These are phyloP conservation scores for Venturiaceae sp. DNA, from an alignment of 2,329 filamentous ascomycete species.

Conservation along the genomic window DNA sequence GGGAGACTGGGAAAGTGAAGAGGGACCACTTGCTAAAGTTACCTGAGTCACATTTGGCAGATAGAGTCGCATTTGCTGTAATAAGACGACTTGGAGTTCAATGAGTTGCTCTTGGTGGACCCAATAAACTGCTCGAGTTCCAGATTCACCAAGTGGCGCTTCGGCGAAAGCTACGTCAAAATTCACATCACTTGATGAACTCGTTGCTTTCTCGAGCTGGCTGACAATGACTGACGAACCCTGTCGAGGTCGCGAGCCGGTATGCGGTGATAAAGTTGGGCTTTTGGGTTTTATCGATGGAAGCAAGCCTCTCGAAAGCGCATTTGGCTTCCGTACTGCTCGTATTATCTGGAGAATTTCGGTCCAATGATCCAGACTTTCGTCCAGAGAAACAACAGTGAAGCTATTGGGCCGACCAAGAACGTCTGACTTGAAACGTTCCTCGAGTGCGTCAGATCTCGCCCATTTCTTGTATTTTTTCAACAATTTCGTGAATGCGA, in stretches of 20 bases:
- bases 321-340: neutral
- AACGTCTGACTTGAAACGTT: conserved; percentile 57
- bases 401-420: conserved; percentile 61
- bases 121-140: conserved; percentile 42
- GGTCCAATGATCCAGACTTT: conserved; percentile 39
- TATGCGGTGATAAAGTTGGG: neutral
- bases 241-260: neutral
- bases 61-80: conserved; percentile 37
- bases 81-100: conserved; percentile 41
- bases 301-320: neutral
- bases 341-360: conserved; percentile 28
- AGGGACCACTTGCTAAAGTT: conserved; percentile 10
- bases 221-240: neutral
- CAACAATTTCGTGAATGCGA: conserved; percentile 71
- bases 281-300: neutral
- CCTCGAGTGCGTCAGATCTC: conserved; percentile 54
- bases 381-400: conserved; percentile 53
- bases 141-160: conserved; percentile 34
- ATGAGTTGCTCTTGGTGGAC: conserved; percentile 44
- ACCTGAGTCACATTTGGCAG: conserved; percentile 12
- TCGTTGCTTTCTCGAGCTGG: neutral
- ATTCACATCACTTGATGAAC: conserved; percentile 15
- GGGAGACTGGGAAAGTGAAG: conserved; percentile 11
- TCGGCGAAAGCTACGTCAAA: conserved; percentile 41
- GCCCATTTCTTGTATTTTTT: conserved; percentile 92